Percentiles rank a stretch among this genome's conserved stretches.
phyloP scores from a whole-genome alignment of 768 basidiomycete genomes.

The Cystofilobasidium macerans region DNA sequence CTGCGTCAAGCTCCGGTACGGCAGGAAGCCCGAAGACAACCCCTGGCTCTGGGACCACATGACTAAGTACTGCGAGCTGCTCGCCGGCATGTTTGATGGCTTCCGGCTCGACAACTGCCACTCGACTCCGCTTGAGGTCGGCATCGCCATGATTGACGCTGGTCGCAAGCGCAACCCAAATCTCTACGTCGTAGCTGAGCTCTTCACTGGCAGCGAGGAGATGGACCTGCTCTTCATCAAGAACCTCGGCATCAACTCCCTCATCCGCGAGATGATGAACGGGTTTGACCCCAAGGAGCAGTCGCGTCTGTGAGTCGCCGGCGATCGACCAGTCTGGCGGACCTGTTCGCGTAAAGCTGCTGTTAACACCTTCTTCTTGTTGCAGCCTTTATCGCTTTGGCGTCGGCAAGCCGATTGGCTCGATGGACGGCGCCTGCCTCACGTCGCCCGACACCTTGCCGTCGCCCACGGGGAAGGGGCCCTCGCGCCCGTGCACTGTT shows the following conservation, averaged over 20 bases:
- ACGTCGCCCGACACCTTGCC: constrained; percentile 63
- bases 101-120: constrained; percentile 99
- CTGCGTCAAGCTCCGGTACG: constrained; percentile 96
- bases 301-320: constrained; percentile 50
- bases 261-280: constrained; percentile 92
- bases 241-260: constrained; percentile 79
- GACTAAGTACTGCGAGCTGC: constrained; percentile 63
- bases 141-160: constrained; percentile 83
- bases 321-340: background rate
- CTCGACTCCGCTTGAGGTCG: constrained; percentile 92
- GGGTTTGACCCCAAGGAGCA: constrained; percentile 70
- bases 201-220: constrained; percentile 91
- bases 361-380: background rate
- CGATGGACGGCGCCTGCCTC: constrained; percentile 84
- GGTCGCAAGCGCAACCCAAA: constrained; percentile 80
- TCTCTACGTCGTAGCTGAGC: constrained; percentile 91
- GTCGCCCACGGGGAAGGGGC: constrained; percentile 73
- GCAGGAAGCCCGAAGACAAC: constrained; percentile 62
- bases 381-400: constrained; percentile 67
- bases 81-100: constrained; percentile 79
- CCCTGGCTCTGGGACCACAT: constrained; percentile 94
- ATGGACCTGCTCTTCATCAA: constrained; percentile 87
- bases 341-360: constrained; percentile 11
- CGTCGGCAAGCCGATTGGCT: constrained; percentile 88
- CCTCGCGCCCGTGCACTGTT: constrained; percentile 59